Percentiles rank a stretch among this genome's conserved stretches.
Evolutionary conservation across 1,284 basidiomycete genomes (phyloP).

Genomic region (Heterobasidion annosum): DNA sequence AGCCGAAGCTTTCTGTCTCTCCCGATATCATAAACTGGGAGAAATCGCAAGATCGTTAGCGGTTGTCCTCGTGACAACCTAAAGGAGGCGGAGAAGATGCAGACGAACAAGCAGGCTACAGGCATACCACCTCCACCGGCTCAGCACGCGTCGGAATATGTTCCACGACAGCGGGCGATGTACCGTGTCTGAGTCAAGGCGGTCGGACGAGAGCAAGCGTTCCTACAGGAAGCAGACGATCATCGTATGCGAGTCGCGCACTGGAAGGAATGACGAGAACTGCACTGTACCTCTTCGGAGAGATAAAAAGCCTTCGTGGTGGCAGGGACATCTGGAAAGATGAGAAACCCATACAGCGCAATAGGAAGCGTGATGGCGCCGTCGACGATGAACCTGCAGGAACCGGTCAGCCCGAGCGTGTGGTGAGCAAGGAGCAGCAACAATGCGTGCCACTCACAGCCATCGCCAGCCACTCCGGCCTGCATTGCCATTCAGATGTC

Average conservation of each 20-base stretch:
- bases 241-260: constrained; percentile 5
- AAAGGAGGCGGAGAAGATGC: background rate
- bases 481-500: constrained; percentile 47
- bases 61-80: no score
- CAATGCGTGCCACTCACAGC: constrained; percentile 34
- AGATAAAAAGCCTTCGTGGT: constrained; percentile 63
- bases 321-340: constrained; percentile 65
- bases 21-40: constrained; percentile 52
- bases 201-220: constrained; percentile 38
- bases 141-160: constrained; percentile 42
- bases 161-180: constrained; percentile 39
- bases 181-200: constrained; percentile 30
- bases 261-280: background rate
- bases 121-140: constrained; percentile 63
- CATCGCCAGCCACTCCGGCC: constrained; percentile 65
- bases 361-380: constrained; percentile 67
- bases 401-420: no score
- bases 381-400: constrained; percentile 57
- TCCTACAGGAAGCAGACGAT: constrained; percentile 28
- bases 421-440: no score
- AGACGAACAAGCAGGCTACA: constrained; percentile 48
- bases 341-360: constrained; percentile 61
- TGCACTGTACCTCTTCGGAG: constrained; percentile 37
- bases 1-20: constrained; percentile 63
- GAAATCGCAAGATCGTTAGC: background rate